phyloP scores from a whole-genome alignment of 805 yeast genomes.

The Barnettozyma siamensis region DNA sequence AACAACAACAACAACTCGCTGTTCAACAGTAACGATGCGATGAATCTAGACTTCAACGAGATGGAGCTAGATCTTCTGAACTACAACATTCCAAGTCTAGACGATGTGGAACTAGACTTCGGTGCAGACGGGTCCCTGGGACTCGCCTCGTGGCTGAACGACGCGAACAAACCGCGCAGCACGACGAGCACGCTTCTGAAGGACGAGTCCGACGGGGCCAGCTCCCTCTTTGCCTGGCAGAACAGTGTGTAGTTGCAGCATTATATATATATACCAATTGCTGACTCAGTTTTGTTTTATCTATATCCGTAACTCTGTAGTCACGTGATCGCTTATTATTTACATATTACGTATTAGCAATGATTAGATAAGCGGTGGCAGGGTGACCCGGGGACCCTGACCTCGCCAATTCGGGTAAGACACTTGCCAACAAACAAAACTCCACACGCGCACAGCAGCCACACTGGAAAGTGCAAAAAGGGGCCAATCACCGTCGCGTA shows the following conservation, averaged over 20 bases:
- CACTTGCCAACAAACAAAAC: no score
- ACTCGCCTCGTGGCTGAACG: constrained; percentile 58
- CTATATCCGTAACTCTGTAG: no score
- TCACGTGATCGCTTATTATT: no score
- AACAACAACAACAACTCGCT: constrained; percentile 1
- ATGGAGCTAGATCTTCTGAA: constrained; percentile 11
- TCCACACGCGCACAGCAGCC: no score
- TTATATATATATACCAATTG: no score
- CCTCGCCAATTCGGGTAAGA: no score
- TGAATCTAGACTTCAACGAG: constrained; percentile 1
- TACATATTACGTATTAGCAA: no score
- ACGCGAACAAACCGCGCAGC: constrained; percentile 2
- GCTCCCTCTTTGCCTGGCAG: constrained; percentile 24
- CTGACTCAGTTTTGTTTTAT: no score
- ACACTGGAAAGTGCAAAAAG: no score
- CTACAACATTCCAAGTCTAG: constrained; percentile 9
- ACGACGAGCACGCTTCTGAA: background rate
- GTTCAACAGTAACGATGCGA: background rate
- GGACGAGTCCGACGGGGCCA: constrained; percentile 3
- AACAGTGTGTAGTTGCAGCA: constrained; percentile 9
- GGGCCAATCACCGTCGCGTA: no score
- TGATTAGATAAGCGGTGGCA: no score
- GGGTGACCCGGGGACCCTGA: no score
- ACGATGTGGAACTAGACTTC: constrained; percentile 42
- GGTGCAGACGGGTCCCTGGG: constrained; percentile 84